Base-by-base conservation (phyloP, 1,139 yeast genomes). In the Arxiozyma slooffiae region DNA sequence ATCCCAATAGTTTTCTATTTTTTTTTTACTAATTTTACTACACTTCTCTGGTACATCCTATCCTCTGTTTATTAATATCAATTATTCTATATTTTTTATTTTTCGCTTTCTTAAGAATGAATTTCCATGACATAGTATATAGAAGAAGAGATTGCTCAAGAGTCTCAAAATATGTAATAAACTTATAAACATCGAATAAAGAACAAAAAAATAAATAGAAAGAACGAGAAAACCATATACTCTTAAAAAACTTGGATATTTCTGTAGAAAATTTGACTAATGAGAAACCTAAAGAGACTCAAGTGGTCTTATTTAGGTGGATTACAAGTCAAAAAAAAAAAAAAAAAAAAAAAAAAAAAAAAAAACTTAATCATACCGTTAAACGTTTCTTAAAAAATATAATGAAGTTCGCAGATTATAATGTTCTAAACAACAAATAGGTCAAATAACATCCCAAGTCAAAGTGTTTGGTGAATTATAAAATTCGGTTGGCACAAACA, bases 361-460 rank as follows among this genome's bases (percentile, higher is more conserved):
- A n/a, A 23, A 38, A 38, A 14, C 54, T 38, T 7, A 45, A 26
- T 16, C 17, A 42, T 34, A 42, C 18, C 16, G 4, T 42, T 11
- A 42, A 34, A 21, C 34, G 63, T 30, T 23, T 55, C 16, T 44
- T 61, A 21, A 62, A 63, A 47, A 61, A 20, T 58, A 60, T 44
- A 63, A 67, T 5, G 65, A 64, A 1, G 56, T 60, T 18, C 54
- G 57, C 47, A 50, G 51, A 34, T 18, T 42, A 16, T 14, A 42
- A 20, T 26, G 18, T 42, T 30, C 45, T 14, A 34, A 21, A 30
- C 45, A 42, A 16, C 45, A 42, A 16, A 42, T 21, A 11, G 45
- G 30, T 42, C 22, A 21, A 16, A 26, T 42, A 11, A 16, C 30
- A 11, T 18, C n/a, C 44, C 54, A 11, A 38, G 55, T 38, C 3